Base-by-base conservation (phyloP, 345 rosid species). In the Cardamine occulta region DNA sequence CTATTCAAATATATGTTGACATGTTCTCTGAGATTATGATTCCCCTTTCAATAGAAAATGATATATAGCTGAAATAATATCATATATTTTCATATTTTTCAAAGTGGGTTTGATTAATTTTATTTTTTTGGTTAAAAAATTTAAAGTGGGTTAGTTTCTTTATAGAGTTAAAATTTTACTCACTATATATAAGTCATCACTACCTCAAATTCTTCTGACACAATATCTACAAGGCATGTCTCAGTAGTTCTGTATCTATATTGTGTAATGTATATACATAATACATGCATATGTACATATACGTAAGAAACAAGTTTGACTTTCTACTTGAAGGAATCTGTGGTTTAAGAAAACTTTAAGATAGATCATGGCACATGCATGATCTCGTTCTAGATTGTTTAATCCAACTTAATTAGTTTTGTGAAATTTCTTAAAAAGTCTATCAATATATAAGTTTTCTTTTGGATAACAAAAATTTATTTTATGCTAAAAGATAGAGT, bases 331-430 rank as follows among this genome's bases (percentile, higher is more conserved):
- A 64, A 54, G 61, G 67, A 77, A 77, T 63, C 76, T 56, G 15
- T 63, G 24, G 34, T 59, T 77, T 64, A 47, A 71, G 58, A 48
- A 44, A 12, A 70, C 26, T 26, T 35, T 57, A 77, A 70, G 80
- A 66, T 70, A 70, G 76, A 77, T 77, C 80, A 64, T 63, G 76
- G 75, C 80, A 77, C 80, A 77, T 77, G 80, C 76, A 77, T 35
- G 44, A 64, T 70, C 72, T 63, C 37, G 53, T 63, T 63, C 45
- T 70, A 23, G 10, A 61, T 77, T 44, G 18, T 68, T 70, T 70
- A 42, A 21, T 53, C 54, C 47, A 54, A 29, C 65, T 42, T 32
- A 31, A 42, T 42, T 14, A 53, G 9, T 26, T 53, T 48, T 56
- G 32, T 40, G 45, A 13, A 12, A 6, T 11, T 11, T 11, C n/a